Conservation (phyloP, 2,329 filamentous ascomycete genomes). For the Penicillium brevicompactum region DNA sequence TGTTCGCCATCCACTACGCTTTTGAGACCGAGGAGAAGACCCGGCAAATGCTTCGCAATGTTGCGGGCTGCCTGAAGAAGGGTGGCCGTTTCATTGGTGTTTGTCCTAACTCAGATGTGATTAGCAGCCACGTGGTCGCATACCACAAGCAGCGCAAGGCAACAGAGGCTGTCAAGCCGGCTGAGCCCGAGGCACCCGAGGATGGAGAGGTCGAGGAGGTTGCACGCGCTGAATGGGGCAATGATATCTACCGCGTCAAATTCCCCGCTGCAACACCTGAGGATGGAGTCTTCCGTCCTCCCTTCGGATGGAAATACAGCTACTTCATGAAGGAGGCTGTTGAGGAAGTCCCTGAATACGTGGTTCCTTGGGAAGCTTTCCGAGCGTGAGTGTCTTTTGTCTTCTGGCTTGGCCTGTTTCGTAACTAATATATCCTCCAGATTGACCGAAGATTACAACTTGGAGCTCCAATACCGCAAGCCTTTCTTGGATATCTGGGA, state of each 20-base stretch:
- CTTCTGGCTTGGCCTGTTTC: not conserved
- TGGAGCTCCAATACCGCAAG: conserved; percentile 93
- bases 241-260: conserved; percentile 85
- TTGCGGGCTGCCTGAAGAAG: conserved; percentile 86
- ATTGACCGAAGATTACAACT: conserved; percentile 92
- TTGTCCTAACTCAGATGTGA: conserved; percentile 94
- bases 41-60: conserved; percentile 88
- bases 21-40: conserved; percentile 92
- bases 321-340: conserved; percentile 97
- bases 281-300: conserved; percentile 89
- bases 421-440: conserved; percentile 27
- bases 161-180: conserved; percentile 46
- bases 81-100: conserved; percentile 92
- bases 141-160: conserved; percentile 65
- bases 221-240: conserved; percentile 79
- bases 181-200: conserved; percentile 39
- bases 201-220: conserved; percentile 60
- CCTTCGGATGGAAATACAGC: conserved; percentile 97
- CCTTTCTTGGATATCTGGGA: conserved; percentile 90
- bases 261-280: conserved; percentile 81
- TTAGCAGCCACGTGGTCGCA: conserved; percentile 74
- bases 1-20: conserved; percentile 99
- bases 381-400: conserved; percentile 59
- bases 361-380: conserved; percentile 97
- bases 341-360: conserved; percentile 94